Evolutionary conservation across 345 rosid species (phyloP), one percentile per base, ranked within the genome.

Genomic region (Brassica cretica): DNA sequence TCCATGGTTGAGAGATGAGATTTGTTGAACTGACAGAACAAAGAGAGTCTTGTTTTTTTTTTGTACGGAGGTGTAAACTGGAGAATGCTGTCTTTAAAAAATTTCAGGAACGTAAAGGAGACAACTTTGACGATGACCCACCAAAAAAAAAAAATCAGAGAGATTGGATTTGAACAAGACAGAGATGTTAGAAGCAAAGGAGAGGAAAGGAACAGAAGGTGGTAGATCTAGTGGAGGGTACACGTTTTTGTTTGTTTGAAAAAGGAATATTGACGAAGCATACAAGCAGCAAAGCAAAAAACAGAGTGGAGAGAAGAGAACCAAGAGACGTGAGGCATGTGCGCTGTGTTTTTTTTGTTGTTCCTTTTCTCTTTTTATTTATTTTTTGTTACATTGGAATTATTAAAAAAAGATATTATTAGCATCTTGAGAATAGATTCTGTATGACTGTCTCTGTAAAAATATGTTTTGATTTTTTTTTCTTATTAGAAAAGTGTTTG

Each of bases 101-200:
- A 10, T 1, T 14, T 41, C 14, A 10, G 10, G 41, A 35, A 33
- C 37, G 65, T 51, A 61, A 73, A 73, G 78, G 71, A 74, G 78
- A 73, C 51, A 73, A 73, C 64, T 67, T 78, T 73, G 75, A 74
- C 53, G 75, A 79, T 68, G 75, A 63, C 78, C 78, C 82, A 79
- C 49, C 61, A 62, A 62, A 68, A 73, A 12, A 12, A 41, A 14
- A 51, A 44, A 12, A 44, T 44, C 64, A 2, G 30, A 46, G 62
- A 76, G 63, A n/a, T 65, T 60, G 55, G 56, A 46, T 1, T 49
- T 61, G 59, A 9, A 56, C 51, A 78, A 64, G 37, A 37, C 8
- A 33, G 70, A 71, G 59, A 64, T 32, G 68, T 21, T 30, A n/a
- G 56, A 51, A 51, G 19, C 56, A 51, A 68, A 62, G 55, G 62